Conservation (phyloP, 805 yeast species). For the Ogataea paradorogensis region DNA sequence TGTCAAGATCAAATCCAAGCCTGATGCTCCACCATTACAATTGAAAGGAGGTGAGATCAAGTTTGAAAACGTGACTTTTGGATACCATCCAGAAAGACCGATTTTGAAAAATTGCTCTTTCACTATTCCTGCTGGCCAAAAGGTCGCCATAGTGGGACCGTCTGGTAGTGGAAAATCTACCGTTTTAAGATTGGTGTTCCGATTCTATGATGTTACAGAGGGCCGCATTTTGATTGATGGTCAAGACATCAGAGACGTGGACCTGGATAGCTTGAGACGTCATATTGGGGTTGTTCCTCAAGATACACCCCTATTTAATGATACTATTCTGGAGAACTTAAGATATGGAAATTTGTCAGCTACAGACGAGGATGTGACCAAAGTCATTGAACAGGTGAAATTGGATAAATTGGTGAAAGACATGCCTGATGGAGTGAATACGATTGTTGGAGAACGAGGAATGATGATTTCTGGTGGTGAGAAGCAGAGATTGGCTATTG, state of each 20-base stretch:
- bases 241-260: slow-evolving; percentile 75
- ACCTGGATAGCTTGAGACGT: slow-evolving; percentile 68
- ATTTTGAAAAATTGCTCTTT: slow-evolving; percentile 79
- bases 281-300: slow-evolving; percentile 94
- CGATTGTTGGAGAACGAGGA: slow-evolving; percentile 96
- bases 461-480: slow-evolving; percentile 99
- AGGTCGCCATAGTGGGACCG: slow-evolving; percentile 95
- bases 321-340: slow-evolving; percentile 81
- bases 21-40: slow-evolving; percentile 58
- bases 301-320: slow-evolving; percentile 94
- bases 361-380: slow-evolving; percentile 63
- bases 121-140: slow-evolving; percentile 84
- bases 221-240: slow-evolving; percentile 87
- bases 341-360: slow-evolving; percentile 81
- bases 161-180: slow-evolving; percentile 97
- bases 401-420: slow-evolving; percentile 59
- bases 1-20: slow-evolving; percentile 59
- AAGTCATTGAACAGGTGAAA: slow-evolving; percentile 68
- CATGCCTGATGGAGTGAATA: slow-evolving; percentile 79
- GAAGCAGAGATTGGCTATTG: slow-evolving; percentile 91
- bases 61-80: slow-evolving; percentile 90
- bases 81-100: slow-evolving; percentile 86
- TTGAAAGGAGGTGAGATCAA: slow-evolving; percentile 71
- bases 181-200: slow-evolving; percentile 72
- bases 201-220: slow-evolving; percentile 79